phyloP scores from a whole-genome alignment of 2,329 filamentous ascomycete species.

The Xylaria sp. region DNA sequence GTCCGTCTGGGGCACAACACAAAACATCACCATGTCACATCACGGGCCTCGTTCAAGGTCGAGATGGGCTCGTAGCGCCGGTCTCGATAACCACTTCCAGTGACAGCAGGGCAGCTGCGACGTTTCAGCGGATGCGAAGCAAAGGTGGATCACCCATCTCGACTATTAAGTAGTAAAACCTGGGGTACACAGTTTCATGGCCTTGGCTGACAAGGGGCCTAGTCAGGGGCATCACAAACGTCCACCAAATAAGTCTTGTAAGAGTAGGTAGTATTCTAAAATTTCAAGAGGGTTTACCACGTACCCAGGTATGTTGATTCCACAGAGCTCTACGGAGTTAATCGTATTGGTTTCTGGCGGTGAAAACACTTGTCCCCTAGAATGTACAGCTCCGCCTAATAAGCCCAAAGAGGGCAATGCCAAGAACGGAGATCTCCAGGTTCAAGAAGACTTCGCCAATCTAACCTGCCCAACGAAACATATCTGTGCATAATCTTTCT shows the following conservation, averaged over 20 bases:
- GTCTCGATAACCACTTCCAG: conserved; percentile 13
- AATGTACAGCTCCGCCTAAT: not conserved
- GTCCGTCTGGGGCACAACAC: conserved; percentile 14
- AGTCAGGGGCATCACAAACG: not conserved
- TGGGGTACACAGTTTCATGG: conserved; percentile 37
- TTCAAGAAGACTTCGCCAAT: conserved; percentile 6
- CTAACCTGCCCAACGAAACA: not conserved
- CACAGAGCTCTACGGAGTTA: not conserved
- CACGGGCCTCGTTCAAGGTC: conserved; percentile 15
- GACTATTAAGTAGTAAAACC: conserved; percentile 21
- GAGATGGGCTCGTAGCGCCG: conserved; percentile 12
- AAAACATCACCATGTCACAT: conserved; percentile 32
- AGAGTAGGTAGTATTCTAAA: not conserved
- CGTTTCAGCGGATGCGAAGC: conserved; percentile 36
- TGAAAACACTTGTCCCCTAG: not conserved
- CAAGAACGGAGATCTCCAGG: not conserved
- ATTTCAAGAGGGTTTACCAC: not conserved
- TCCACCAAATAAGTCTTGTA: not conserved
- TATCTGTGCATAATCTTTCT: not conserved
- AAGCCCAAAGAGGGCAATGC: not conserved
- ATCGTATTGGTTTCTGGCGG: not conserved
- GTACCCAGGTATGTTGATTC: no score
- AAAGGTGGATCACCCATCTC: conserved; percentile 26
- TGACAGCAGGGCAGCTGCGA: conserved; percentile 16
- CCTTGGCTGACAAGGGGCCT: conserved; percentile 16